phyloP scores from a whole-genome alignment of 208 protist species.

The Trypanosoma brucei region DNA sequence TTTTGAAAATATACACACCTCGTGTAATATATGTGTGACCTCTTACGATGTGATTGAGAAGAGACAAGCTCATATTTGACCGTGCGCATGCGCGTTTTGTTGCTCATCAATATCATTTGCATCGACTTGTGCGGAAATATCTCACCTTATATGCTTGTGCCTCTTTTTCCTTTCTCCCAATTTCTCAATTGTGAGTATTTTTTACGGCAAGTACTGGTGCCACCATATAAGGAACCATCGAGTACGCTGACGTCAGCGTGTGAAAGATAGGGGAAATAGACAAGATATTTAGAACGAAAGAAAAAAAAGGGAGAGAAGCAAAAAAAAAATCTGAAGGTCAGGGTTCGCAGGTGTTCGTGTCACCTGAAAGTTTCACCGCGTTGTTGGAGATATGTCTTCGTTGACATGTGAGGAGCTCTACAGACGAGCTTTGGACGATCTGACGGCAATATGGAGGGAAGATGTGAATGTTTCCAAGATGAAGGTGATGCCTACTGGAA shows the following conservation, averaged over 20 bases:
- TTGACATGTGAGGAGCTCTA: slow-evolving; percentile 75
- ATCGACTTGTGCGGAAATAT: no score
- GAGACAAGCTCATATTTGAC: no score
- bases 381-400: slow-evolving; percentile 55
- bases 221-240: not conserved
- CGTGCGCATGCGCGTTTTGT: no score
- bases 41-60: no score
- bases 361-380: not conserved
- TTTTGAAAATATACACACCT: no score
- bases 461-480: slow-evolving; percentile 45
- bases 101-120: no score
- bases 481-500: slow-evolving; percentile 34
- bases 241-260: no score
- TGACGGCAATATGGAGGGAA: slow-evolving; percentile 57
- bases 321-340: not conserved
- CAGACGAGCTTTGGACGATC: slow-evolving; percentile 68
- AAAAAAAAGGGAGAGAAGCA: slow-evolving; percentile 1
- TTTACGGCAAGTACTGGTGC: not conserved
- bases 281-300: not conserved
- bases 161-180: not conserved
- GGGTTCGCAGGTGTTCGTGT: no score
- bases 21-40: no score
- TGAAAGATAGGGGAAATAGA: no score
- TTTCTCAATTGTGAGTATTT: not conserved
- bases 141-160: not conserved